phyloP scores from a whole-genome alignment of 2,329 filamentous ascomycete species.

The Monosporascus sp. region DNA sequence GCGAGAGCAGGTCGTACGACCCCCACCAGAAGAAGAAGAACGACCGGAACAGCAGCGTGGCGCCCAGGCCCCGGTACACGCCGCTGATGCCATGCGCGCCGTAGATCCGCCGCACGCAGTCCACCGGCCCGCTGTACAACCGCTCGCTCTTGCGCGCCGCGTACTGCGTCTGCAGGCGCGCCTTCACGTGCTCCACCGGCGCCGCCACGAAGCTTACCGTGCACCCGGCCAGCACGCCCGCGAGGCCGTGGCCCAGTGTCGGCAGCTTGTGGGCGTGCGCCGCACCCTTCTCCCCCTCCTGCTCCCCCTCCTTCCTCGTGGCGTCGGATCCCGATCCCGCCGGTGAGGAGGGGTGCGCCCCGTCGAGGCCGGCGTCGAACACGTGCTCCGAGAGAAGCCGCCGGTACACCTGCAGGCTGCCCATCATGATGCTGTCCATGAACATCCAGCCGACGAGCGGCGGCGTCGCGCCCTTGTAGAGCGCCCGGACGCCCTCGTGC shows the following conservation, averaged over 20 bases:
- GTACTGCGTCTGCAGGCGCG: constrained; percentile 91
- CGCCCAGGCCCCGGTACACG: constrained; percentile 77
- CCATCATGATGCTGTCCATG: constrained; percentile 90
- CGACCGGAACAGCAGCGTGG: constrained; percentile 81
- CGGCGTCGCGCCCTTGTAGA: constrained; percentile 93
- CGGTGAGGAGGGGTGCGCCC: constrained; percentile 30
- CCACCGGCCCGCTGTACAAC: constrained; percentile 79
- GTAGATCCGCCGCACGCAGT: constrained; percentile 70
- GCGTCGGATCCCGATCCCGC: constrained; percentile 20
- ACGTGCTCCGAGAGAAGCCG: constrained; percentile 75
- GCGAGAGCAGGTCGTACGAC: constrained; percentile 82
- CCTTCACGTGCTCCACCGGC: constrained; percentile 93
- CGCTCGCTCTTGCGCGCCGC: constrained; percentile 70
- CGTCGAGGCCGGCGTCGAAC: constrained; percentile 49
- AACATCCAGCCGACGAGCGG: constrained; percentile 97
- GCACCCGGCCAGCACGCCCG: constrained; percentile 78
- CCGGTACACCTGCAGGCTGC: constrained; percentile 85
- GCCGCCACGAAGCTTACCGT: constrained; percentile 92
- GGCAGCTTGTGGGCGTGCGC: constrained; percentile 51
- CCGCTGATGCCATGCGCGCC: constrained; percentile 69
- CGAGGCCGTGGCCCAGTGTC: constrained; percentile 75
- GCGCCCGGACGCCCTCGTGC: constrained; percentile 75
- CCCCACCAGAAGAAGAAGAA: constrained; percentile 99
- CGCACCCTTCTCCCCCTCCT: constrained; percentile 14
- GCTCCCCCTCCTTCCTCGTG: constrained; percentile 25